Base-by-base conservation (phyloP, 202 grass and related monocot genomes). In the Saccharum hybrid region DNA sequence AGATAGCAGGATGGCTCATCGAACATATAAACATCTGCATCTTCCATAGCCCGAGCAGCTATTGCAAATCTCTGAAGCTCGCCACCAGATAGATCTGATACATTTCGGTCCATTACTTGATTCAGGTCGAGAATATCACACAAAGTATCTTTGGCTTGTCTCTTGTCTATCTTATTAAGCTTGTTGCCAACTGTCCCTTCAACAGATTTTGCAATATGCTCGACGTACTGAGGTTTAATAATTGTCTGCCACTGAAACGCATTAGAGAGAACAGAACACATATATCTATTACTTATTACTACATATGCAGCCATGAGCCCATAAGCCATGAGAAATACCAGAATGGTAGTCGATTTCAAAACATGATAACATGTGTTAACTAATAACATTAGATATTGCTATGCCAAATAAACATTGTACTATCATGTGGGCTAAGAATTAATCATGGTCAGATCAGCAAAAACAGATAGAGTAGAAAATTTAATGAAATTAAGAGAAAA, bases 21-120 rank as follows among this genome's bases (percentile, higher is more conserved):
- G 0, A 97, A 91, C 87, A 93, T 93, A 75, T 93, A 93, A 71
- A 97, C 87, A 74, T 91, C 91, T 76, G 89, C 91, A 79, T 86
- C 83, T 80, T 97, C 87, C 79, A 97, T 81, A 54, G 85, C 91
- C 72, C 89, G 79, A 45, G 85, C 89, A 80, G 94, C 91, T 72
- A 97, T 97, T 77, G 94, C 89, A 90, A 97, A 91, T 74, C 94
- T 93, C 88, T 97, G 91, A 70, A 97, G 85, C 64, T 97, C 94
- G 46, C 94, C 94, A 70, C 94, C 94, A 82, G 94, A 97, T 62
- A 97, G 75, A 86, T 93, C 94, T 79, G 85, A 86, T 36, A 97
- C 65, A 71, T 97, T 90, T 51, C 94, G 80, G 78, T 88, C 87
- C 65, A 97, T 84, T 73, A 93, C 73, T 76, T 93, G 91, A 79